Conservation (phyloP, 1,284 basidiomycete species). For the Limonomyces culmigenus region DNA sequence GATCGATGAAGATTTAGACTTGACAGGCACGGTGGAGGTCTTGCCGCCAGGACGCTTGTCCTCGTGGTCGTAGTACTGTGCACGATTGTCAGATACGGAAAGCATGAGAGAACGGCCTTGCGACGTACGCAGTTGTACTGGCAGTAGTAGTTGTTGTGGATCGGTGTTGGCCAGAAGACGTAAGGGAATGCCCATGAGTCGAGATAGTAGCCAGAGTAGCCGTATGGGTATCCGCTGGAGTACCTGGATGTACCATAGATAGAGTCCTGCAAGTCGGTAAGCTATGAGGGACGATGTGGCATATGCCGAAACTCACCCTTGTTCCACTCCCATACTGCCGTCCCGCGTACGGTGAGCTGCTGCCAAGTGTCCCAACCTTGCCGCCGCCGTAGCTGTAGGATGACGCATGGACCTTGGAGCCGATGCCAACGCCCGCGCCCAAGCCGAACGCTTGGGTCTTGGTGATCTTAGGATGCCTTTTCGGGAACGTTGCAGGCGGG, state of each 20-base stretch:
- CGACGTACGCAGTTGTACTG: neutral
- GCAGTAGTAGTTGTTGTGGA: neutral
- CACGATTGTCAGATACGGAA: neutral
- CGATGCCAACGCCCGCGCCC: neutral
- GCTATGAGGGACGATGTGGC: neutral
- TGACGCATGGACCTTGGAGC: neutral
- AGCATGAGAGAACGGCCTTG: neutral
- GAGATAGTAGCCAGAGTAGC: neutral
- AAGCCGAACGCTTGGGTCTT: neutral
- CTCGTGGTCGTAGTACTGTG: neutral
- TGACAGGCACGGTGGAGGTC: neutral
- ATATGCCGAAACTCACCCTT: neutral
- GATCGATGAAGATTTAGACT: neutral
- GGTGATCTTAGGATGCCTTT: no score
- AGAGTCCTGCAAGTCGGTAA: neutral
- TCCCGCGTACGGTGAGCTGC: constrained; percentile 3
- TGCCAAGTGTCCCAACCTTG: constrained; percentile 2
- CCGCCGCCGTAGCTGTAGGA: constrained; percentile 5
- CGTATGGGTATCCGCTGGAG: neutral
- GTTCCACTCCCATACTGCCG: constrained; percentile 5
- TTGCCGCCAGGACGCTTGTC: neutral
- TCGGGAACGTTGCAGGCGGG: no score
- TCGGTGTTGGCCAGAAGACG: constrained; percentile 1
- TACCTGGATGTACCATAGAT: neutral
- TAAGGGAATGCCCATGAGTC: neutral